phyloP scores from a whole-genome alignment of 2,329 filamentous ascomycete species.

The Ophiostoma ulmi region DNA sequence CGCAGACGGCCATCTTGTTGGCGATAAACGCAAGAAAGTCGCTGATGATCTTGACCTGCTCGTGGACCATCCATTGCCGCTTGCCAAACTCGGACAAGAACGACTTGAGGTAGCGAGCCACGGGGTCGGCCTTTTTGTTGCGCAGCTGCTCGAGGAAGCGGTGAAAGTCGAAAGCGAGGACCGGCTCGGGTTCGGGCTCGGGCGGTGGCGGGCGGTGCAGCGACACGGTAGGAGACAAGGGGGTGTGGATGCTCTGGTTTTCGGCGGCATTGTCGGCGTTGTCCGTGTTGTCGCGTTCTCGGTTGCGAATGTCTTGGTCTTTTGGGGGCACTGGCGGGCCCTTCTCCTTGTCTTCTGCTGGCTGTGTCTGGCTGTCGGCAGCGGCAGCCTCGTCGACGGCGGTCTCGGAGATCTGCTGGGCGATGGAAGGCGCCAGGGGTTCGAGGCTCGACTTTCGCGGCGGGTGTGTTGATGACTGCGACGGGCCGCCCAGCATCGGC shows the following conservation, averaged over 20 bases:
- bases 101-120: conserved; percentile 90
- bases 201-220: conserved; percentile 63
- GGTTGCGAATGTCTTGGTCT: conserved; percentile 29
- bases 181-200: conserved; percentile 71
- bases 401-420: conserved; percentile 36
- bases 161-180: conserved; percentile 93
- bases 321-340: conserved; percentile 58
- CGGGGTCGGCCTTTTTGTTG: conserved; percentile 95
- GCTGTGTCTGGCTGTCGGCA: conserved; percentile 4
- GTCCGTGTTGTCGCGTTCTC: conserved; percentile 32
- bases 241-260: conserved; percentile 28
- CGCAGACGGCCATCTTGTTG: conserved; percentile 96
- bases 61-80: conserved; percentile 98
- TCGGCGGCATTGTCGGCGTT: conserved; percentile 18
- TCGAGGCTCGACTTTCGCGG: conserved; percentile 84
- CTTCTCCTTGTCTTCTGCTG: conserved; percentile 34
- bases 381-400: background rate
- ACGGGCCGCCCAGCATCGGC: conserved; percentile 62
- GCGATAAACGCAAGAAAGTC: conserved; percentile 96
- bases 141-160: conserved; percentile 92
- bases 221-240: conserved; percentile 46
- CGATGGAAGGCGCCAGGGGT: conserved; percentile 52
- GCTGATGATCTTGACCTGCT: conserved; percentile 97
- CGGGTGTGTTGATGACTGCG: conserved; percentile 54
- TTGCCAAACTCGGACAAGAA: conserved; percentile 94